Conservation (phyloP, 768 basidiomycete genomes). For the Boletus subparvulus region DNA sequence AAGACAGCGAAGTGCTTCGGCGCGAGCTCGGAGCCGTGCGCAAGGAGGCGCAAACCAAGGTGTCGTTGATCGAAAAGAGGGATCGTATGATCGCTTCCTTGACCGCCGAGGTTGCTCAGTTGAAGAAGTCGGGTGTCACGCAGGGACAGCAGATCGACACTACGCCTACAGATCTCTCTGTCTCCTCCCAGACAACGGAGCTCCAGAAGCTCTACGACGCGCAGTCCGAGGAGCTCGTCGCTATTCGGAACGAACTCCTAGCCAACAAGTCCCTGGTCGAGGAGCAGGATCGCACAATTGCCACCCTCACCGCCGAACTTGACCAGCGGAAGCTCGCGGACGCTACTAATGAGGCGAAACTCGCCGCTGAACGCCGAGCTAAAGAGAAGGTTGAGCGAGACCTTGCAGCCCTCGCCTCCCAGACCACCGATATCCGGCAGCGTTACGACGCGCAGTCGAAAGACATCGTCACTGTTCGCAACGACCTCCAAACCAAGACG, state of each 20-base stretch:
- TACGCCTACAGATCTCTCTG: not conserved
- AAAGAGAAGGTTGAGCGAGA: too few species aligned
- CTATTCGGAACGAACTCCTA: not conserved
- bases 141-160: not conserved
- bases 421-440: too few species aligned
- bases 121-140: too few species aligned
- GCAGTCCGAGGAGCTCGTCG: not conserved
- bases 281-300: not conserved
- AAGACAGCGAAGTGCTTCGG: too few species aligned
- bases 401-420: too few species aligned
- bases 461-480: not conserved
- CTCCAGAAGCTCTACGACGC: not conserved
- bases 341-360: not conserved
- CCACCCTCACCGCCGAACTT: not conserved
- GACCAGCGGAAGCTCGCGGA: not conserved
- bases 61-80: too few species aligned
- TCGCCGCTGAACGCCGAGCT: not conserved
- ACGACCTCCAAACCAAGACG: not conserved
- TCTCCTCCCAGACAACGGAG: not conserved
- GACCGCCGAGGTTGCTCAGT: too few species aligned
- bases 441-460: not conserved
- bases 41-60: too few species aligned
- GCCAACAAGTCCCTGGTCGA: not conserved
- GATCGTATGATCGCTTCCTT: too few species aligned
- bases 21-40: too few species aligned